Percentiles rank a stretch among this genome's conserved stretches.
These are phyloP conservation scores for Phytophthora citrophthora DNA, from an alignment of 352 stramenopile species.

Conservation along the genomic window DNA sequence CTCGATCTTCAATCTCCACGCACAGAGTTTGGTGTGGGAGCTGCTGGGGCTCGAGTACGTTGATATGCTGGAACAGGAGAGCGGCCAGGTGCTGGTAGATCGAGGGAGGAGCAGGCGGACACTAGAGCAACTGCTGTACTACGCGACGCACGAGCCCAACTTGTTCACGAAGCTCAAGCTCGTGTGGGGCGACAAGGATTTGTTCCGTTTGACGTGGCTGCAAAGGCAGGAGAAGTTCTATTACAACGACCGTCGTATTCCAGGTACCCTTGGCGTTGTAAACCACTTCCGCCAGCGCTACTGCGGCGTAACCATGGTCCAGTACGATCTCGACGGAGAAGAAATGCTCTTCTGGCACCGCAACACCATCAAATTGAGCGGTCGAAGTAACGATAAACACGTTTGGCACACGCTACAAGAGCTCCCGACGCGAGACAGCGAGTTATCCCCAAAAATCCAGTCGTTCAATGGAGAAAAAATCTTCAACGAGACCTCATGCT, in stretches of 20 bases:
- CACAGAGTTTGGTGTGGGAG: conserved; percentile 64
- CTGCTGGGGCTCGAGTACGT: conserved; percentile 48
- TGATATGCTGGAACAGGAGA: conserved; percentile 61
- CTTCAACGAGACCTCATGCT: conserved; percentile 76
- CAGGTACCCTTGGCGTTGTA: conserved; percentile 50
- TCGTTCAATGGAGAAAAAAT: conserved; percentile 66
- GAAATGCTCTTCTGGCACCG: conserved; percentile 58
- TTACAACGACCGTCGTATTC: conserved; percentile 46
- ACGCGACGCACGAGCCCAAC: conserved; percentile 47
- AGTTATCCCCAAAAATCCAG: conserved; percentile 40
- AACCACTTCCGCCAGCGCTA: conserved; percentile 43
- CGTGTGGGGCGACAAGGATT: conserved; percentile 63
- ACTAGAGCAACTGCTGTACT: conserved; percentile 58
- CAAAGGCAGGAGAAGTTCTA: conserved; percentile 38
- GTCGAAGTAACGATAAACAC: conserved; percentile 25
- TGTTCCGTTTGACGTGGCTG: conserved; percentile 62
- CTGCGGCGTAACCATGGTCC: conserved; percentile 59
- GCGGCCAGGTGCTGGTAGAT: conserved; percentile 55
- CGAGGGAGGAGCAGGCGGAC: conserved; percentile 32
- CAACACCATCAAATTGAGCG: conserved; percentile 72
- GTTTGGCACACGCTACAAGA: conserved; percentile 64
- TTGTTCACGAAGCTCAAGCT: conserved; percentile 58
- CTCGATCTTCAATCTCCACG: conserved; percentile 67
- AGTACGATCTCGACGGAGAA: conserved; percentile 47
- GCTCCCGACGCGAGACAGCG: conserved; percentile 25